Conservation (phyloP, 169 alveolate genomes). For the Cryptosporidium sp. region DNA sequence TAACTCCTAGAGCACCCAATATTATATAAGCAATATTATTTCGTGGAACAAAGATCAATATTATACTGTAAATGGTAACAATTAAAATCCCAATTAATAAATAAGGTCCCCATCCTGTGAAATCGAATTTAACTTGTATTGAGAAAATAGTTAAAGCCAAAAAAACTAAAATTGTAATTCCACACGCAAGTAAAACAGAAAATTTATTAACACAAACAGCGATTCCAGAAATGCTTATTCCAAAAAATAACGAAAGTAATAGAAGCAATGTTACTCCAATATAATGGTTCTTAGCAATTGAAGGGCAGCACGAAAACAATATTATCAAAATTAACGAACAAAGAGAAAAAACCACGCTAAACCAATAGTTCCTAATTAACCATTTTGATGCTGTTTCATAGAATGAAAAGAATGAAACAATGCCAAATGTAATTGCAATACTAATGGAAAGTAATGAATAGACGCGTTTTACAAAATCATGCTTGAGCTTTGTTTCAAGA, state of each 20-base stretch:
- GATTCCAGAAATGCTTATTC: constrained; percentile 74
- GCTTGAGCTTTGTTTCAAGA: constrained; percentile 77
- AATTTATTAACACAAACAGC: constrained; percentile 76
- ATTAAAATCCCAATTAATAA: constrained; percentile 77
- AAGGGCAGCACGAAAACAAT: constrained; percentile 72
- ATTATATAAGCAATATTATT: constrained; percentile 75
- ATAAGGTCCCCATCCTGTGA: constrained; percentile 84
- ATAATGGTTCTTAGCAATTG: constrained; percentile 74
- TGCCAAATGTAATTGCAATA: constrained; percentile 81
- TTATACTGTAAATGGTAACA: constrained; percentile 74
- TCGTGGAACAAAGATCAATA: constrained; percentile 75
- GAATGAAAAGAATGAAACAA: constrained; percentile 73
- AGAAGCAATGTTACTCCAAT: constrained; percentile 40
- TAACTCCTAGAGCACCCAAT: constrained; percentile 83
- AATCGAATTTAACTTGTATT: constrained; percentile 84
- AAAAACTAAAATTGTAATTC: constrained; percentile 81
- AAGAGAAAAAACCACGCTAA: constrained; percentile 70
- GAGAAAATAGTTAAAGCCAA: constrained; percentile 83
- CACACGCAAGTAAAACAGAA: constrained; percentile 81
- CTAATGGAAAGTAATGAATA: constrained; percentile 84
- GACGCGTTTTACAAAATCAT: constrained; percentile 87
- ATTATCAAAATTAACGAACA: constrained; percentile 76
- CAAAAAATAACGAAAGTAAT: constrained; percentile 74
- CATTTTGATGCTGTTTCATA: constrained; percentile 73
- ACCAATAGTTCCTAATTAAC: constrained; percentile 61